phyloP scores from a whole-genome alignment of 2,329 filamentous ascomycete genomes.

The Amesomyces nigricolor region DNA sequence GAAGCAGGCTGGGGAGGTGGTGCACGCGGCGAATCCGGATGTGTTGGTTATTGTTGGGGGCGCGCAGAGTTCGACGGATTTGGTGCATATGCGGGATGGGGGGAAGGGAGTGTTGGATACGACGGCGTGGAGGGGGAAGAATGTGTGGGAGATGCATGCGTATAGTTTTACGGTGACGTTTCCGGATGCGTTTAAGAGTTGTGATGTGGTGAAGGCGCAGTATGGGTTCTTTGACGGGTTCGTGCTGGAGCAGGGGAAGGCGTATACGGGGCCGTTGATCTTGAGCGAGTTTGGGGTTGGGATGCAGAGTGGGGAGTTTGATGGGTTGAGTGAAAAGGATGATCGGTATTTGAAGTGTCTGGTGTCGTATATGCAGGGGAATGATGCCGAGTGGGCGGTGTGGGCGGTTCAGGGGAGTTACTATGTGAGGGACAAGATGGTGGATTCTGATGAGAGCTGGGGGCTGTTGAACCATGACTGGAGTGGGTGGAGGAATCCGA shows the following conservation, averaged over 20 bases:
- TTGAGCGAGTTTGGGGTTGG: conserved; percentile 55
- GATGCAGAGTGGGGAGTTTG: conserved; percentile 37
- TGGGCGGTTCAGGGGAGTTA: conserved; percentile 56
- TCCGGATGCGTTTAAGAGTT: conserved; percentile 38
- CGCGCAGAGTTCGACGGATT: conserved; percentile 48
- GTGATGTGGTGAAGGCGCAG: conserved; percentile 37
- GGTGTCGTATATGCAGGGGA: conserved; percentile 45
- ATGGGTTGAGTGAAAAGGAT: conserved; percentile 41
- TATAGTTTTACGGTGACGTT: conserved; percentile 51
- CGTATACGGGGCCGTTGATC: conserved; percentile 49
- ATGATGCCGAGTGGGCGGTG: conserved; percentile 55
- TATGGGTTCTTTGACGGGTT: conserved; percentile 48
- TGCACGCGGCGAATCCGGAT: conserved; percentile 48
- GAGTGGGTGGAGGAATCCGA: conserved; percentile 35
- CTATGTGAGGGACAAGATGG: conserved; percentile 46
- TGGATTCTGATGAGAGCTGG: conserved; percentile 50
- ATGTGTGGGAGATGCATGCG: conserved; percentile 56
- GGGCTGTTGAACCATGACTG: conserved; percentile 37
- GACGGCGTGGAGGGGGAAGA: conserved; percentile 43
- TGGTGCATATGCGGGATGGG: conserved; percentile 38
- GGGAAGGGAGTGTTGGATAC: conserved; percentile 37
- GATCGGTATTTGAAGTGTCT: conserved; percentile 47
- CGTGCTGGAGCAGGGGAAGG: conserved; percentile 42
- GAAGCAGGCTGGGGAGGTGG: conserved; percentile 40
- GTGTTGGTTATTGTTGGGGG: conserved; percentile 51